Conservation (phyloP, 371 early-diverging fungal species). For the Nematocida homosporus region DNA sequence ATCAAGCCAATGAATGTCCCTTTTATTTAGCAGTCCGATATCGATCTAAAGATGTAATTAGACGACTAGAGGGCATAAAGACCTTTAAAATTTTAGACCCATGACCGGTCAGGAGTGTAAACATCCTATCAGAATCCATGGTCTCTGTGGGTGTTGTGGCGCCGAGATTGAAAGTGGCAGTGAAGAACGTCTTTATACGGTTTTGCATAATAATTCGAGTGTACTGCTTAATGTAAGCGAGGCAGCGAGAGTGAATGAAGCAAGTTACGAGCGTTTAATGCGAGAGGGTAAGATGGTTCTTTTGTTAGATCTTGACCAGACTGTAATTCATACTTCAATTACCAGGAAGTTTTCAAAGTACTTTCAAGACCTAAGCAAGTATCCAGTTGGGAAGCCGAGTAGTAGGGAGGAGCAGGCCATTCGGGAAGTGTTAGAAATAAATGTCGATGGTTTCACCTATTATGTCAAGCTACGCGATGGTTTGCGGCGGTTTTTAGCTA, state of each 20-base stretch:
- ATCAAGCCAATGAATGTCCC: constrained; percentile 13
- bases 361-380: neutral
- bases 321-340: constrained; percentile 84
- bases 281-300: constrained; percentile 75
- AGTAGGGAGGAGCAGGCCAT: constrained; percentile 9
- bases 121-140: constrained; percentile 58
- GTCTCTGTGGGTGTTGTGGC: constrained; percentile 64
- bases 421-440: constrained; percentile 22
- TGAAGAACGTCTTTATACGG: constrained; percentile 46
- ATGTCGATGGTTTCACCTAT: constrained; percentile 49
- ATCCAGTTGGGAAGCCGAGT: neutral
- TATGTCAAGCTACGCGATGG: constrained; percentile 70
- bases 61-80: constrained; percentile 6
- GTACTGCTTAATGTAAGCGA: constrained; percentile 53
- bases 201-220: constrained; percentile 55
- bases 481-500: constrained; percentile 74
- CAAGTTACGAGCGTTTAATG: constrained; percentile 69
- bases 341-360: neutral
- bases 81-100: constrained; percentile 47
- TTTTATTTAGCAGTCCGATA: constrained; percentile 15
- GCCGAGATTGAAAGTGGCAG: constrained; percentile 32
- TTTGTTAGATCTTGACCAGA: constrained; percentile 95
- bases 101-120: constrained; percentile 50
- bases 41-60: neutral
- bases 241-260: constrained; percentile 52